Conservation (phyloP, 768 basidiomycete species). For the Coprinellus aureogranulatus region DNA sequence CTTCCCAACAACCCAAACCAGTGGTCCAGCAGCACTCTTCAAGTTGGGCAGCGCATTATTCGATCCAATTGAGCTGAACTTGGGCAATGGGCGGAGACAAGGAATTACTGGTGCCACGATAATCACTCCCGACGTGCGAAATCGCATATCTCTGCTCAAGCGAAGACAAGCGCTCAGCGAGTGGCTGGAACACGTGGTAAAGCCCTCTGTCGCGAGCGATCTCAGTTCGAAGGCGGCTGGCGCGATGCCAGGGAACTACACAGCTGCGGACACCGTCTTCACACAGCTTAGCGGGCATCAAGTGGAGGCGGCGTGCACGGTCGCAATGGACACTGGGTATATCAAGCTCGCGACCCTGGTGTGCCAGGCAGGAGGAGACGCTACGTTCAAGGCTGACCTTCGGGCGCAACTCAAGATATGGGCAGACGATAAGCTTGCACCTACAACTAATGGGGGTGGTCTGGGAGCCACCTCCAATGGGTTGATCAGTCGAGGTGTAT, state of each 20-base stretch:
- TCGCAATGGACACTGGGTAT: conserved; percentile 72
- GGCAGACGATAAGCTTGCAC: conserved; percentile 57
- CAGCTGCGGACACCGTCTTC: conserved; percentile 56
- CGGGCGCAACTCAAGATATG: conserved; percentile 76
- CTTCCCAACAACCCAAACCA: conserved; percentile 68
- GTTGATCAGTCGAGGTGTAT: conserved; percentile 56
- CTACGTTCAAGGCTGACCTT: conserved; percentile 70
- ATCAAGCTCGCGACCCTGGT: conserved; percentile 86
- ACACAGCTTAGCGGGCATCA: conserved; percentile 84
- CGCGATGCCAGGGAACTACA: conserved; percentile 33
- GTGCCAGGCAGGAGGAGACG: conserved; percentile 81
- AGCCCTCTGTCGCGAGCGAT: conserved; percentile 69
- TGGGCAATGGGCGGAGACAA: conserved; percentile 37
- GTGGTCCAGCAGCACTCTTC: conserved; percentile 78
- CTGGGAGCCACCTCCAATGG: conserved; percentile 18
- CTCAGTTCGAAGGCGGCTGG: conserved; percentile 37
- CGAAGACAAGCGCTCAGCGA: conserved; percentile 77
- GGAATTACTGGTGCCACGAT: conserved; percentile 21
- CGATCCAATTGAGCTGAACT: conserved; percentile 70
- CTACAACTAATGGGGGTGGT: conserved; percentile 32
- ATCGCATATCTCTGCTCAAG: conserved; percentile 59
- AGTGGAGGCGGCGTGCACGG: conserved; percentile 75
- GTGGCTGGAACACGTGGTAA: conserved; percentile 80
- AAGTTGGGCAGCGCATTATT: conserved; percentile 88
- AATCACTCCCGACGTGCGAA: conserved; percentile 59